Conservation (phyloP, 2,329 filamentous ascomycete species). For the Claviceps purpurea region DNA sequence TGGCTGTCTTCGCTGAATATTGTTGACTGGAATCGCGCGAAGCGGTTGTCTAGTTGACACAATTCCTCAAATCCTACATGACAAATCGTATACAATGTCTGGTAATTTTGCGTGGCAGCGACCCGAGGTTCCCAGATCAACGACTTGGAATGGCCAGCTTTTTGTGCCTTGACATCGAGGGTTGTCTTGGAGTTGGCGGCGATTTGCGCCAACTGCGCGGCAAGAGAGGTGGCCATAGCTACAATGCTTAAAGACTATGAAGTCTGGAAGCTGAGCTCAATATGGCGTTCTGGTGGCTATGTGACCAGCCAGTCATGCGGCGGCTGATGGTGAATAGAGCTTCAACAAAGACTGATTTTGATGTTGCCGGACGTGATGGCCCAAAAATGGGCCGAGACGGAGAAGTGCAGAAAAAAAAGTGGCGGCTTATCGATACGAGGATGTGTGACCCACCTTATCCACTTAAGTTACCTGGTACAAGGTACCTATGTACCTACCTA, state of each 20-base stretch:
- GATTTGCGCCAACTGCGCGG: constrained; percentile 87
- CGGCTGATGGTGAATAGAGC: background rate
- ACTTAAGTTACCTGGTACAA: background rate
- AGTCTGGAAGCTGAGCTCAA: constrained; percentile 3
- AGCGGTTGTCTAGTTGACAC: constrained; percentile 73
- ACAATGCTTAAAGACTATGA: constrained; percentile 10
- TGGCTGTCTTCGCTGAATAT: constrained; percentile 94
- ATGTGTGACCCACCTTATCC: too few relatives aligned
- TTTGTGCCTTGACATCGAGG: constrained; percentile 86
- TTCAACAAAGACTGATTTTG: background rate
- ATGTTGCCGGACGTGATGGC: background rate
- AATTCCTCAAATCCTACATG: constrained; percentile 83
- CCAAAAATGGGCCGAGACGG: constrained; percentile 8
- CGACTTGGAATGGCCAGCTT: constrained; percentile 82
- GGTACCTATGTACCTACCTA: background rate
- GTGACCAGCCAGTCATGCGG: background rate
- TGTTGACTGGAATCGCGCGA: constrained; percentile 57
- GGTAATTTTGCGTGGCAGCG: constrained; percentile 79
- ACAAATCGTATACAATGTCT: constrained; percentile 77
- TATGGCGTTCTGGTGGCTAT: background rate
- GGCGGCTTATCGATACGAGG: background rate
- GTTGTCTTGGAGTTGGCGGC: constrained; percentile 81
- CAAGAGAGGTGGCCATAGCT: constrained; percentile 70
- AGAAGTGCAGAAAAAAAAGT: constrained; percentile 6
- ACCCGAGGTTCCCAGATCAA: constrained; percentile 81